These are phyloP conservation scores for Solanum chilense DNA, from an alignment of 257 asterid genomes.

Conservation along the genomic window DNA sequence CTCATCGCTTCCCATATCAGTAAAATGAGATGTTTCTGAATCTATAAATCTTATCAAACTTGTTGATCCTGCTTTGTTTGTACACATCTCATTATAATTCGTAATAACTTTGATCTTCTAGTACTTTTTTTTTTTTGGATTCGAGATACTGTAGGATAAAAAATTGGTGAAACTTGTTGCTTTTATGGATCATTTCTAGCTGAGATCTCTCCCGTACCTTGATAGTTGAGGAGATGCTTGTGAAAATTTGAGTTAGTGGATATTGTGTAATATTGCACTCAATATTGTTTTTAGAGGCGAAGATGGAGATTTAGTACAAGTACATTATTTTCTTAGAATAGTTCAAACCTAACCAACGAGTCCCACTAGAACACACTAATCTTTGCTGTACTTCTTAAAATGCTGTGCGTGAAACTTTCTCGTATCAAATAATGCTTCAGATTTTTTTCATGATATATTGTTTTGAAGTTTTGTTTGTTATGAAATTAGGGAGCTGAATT, in stretches of 20 bases:
- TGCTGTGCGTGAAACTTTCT: not conserved
- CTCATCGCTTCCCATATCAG: not conserved
- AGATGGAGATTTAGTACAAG: not conserved
- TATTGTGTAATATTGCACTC: not conserved
- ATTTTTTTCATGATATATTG: not conserved
- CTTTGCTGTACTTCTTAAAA: not conserved
- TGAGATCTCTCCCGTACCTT: not conserved
- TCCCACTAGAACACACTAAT: not conserved
- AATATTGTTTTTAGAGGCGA: not conserved
- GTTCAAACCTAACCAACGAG: not conserved
- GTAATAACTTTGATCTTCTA: not conserved
- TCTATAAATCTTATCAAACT: not conserved
- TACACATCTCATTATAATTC: not conserved
- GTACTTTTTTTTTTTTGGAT: not conserved
- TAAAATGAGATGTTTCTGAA: not conserved
- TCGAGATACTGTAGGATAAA: not conserved
- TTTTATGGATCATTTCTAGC: not conserved
- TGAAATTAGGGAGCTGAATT: slow-evolving; percentile 70
- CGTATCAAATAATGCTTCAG: not conserved
- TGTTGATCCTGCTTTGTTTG: not conserved
- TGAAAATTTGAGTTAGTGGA: not conserved
- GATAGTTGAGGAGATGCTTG: not conserved
- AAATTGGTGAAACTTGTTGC: not conserved
- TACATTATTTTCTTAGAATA: not conserved
- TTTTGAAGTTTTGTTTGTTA: not conserved